phyloP scores from a whole-genome alignment of 1,284 basidiomycete genomes.

The Melampsora abietis-canadensis region DNA sequence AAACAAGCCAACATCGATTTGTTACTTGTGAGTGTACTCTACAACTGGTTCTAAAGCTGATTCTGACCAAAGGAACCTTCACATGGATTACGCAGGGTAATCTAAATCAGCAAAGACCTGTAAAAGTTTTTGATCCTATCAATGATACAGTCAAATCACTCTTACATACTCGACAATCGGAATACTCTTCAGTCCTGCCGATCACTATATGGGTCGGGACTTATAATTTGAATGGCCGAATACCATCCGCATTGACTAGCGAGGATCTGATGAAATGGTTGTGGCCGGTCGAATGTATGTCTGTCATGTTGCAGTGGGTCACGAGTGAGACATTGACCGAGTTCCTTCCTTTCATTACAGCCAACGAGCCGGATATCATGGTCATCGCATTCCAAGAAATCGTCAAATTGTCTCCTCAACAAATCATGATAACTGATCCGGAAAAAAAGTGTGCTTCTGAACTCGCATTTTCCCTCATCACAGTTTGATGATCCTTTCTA shows the following conservation, averaged over 20 bases:
- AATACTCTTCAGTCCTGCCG: slow-evolving; percentile 77
- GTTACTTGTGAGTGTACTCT: slow-evolving; percentile 66
- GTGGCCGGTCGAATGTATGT: slow-evolving; percentile 54
- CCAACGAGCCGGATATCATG: slow-evolving; percentile 75
- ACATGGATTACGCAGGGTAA: slow-evolving; percentile 65
- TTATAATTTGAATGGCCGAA: slow-evolving; percentile 90
- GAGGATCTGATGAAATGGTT: slow-evolving; percentile 87
- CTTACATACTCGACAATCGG: slow-evolving; percentile 67
- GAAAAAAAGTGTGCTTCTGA: slow-evolving; percentile 69
- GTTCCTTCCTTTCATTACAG: slow-evolving; percentile 22
- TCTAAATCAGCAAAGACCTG: slow-evolving; percentile 77
- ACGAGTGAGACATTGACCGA: neutral
- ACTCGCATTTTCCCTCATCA: neutral
- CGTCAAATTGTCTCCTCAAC: slow-evolving; percentile 90
- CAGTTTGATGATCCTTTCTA: slow-evolving; percentile 3
- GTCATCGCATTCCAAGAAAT: slow-evolving; percentile 96
- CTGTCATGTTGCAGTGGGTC: neutral
- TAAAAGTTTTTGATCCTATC: slow-evolving; percentile 89
- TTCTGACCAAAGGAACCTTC: slow-evolving; percentile 1
- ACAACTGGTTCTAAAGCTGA: neutral
- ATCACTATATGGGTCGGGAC: slow-evolving; percentile 80
- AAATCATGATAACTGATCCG: slow-evolving; percentile 90
- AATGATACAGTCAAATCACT: slow-evolving; percentile 77
- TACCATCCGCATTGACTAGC: slow-evolving; percentile 59
- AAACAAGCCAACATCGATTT: slow-evolving; percentile 94